phyloP scores from a whole-genome alignment of 2,329 filamentous ascomycete genomes.

The Teratosphaeria nubilosa region DNA sequence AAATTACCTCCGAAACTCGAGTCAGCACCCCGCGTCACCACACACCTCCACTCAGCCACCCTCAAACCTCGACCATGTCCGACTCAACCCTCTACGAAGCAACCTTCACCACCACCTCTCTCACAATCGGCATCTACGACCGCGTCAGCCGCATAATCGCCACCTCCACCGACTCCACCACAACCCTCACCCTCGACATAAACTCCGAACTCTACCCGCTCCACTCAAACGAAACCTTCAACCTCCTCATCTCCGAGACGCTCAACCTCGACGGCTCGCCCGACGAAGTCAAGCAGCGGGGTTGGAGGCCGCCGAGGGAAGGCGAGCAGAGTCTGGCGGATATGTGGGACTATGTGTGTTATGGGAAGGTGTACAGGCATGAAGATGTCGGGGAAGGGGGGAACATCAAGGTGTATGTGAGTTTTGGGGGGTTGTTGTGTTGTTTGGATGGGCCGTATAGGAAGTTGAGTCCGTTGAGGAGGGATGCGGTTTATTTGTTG shows the following conservation, averaged over 20 bases:
- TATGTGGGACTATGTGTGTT: conserved; percentile 78
- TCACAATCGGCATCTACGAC: conserved; percentile 87
- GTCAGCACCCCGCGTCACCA: not conserved
- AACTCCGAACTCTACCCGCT: conserved; percentile 88
- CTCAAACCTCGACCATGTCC: conserved; percentile 45
- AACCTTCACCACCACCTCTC: conserved; percentile 68
- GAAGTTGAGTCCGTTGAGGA: conserved; percentile 82
- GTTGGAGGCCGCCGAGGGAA: conserved; percentile 65
- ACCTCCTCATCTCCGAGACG: conserved; percentile 74
- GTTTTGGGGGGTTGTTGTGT: conserved; percentile 85
- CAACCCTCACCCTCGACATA: conserved; percentile 77
- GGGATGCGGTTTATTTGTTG: conserved; percentile 88
- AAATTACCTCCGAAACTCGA: not conserved
- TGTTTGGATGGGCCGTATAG: conserved; percentile 89
- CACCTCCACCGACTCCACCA: conserved; percentile 63
- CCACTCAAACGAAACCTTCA: conserved; percentile 61
- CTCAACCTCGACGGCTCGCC: conserved; percentile 75
- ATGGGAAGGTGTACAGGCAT: conserved; percentile 82
- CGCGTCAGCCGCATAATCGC: conserved; percentile 78
- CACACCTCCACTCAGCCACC: not conserved
- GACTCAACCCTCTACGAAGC: conserved; percentile 93
- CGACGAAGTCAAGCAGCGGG: conserved; percentile 30
- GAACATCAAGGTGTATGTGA: conserved; percentile 85
- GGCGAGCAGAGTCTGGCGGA: conserved; percentile 56
- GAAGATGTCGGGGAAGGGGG: conserved; percentile 67